These are phyloP conservation scores for Quillaja saponaria DNA, from an alignment of 306 rosid species.

Conservation along the genomic window DNA sequence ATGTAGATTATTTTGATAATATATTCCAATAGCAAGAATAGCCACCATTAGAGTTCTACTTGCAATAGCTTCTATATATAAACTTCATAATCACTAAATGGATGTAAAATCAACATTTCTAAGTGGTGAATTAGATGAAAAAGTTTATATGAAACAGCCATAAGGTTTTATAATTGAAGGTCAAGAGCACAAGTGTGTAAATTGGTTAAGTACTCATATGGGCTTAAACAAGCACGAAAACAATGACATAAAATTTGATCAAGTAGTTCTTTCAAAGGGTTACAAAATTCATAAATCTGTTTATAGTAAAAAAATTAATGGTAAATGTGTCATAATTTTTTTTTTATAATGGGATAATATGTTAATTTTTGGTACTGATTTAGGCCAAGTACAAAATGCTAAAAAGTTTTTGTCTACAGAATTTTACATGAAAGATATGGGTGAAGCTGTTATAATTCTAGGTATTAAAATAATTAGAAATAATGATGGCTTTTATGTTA, in stretches of 20 bases:
- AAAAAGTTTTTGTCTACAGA: too few relatives aligned
- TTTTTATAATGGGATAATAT: too few relatives aligned
- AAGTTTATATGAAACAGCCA: neutral
- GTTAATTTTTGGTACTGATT: too few relatives aligned
- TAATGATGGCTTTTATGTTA: neutral
- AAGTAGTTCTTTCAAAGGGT: neutral
- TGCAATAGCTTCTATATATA: neutral
- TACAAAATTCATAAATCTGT: neutral
- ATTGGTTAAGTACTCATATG: too few relatives aligned
- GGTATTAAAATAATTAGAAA: neutral
- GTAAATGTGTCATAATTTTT: too few relatives aligned
- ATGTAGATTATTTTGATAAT: neutral
- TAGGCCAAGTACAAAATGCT: too few relatives aligned
- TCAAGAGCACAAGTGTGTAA: too few relatives aligned
- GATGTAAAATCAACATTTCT: neutral
- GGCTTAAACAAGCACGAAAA: too few relatives aligned
- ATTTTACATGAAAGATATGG: too few relatives aligned
- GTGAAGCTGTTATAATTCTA: too few relatives aligned
- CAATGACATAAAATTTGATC: slow-evolving; percentile 6
- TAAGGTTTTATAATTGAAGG: neutral
- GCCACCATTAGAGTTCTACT: neutral
- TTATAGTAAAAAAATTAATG: neutral
- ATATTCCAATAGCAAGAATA: neutral
- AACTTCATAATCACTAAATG: neutral
- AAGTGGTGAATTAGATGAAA: neutral